Evolutionary conservation across 768 basidiomycete species (phyloP).

Genomic region (Boletus huronensis): DNA sequence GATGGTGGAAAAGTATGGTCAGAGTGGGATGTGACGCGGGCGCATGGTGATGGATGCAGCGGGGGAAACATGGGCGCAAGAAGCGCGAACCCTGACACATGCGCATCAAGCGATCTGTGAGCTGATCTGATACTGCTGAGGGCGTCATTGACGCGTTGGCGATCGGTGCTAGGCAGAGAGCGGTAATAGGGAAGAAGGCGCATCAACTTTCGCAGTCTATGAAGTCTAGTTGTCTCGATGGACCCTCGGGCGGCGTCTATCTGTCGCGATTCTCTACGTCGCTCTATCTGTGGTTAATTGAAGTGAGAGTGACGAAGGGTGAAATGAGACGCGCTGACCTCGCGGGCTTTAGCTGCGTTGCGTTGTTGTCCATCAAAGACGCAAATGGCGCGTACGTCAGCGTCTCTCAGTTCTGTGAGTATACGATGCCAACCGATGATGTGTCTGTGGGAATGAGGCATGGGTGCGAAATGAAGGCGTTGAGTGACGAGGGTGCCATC

Average conservation of each 20-base stretch:
- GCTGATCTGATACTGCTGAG: conserved; percentile 15
- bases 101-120: conserved; percentile 5
- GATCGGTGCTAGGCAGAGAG: conserved; percentile 30
- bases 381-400: conserved; percentile 60
- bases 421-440: conserved; percentile 78
- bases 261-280: conserved; percentile 50
- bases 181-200: conserved; percentile 38
- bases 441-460: conserved; percentile 64
- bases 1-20: neutral
- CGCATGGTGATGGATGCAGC: conserved; percentile 1
- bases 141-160: conserved; percentile 27
- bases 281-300: conserved; percentile 41
- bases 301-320: neutral
- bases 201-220: conserved; percentile 47
- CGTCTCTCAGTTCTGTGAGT: conserved; percentile 55
- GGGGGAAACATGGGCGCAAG: conserved; percentile 4
- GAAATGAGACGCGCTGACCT: conserved; percentile 44
- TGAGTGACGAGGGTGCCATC: conserved; percentile 87
- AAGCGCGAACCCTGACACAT: conserved; percentile 19
- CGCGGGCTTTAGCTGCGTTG: conserved; percentile 61
- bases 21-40: conserved; percentile 9
- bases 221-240: conserved; percentile 56
- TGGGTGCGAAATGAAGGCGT: conserved; percentile 69
- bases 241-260: conserved; percentile 48
- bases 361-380: conserved; percentile 78